Evolutionary conservation across 1,139 yeast genomes (phyloP).

Genomic region (Lipomyces yarrowii): DNA sequence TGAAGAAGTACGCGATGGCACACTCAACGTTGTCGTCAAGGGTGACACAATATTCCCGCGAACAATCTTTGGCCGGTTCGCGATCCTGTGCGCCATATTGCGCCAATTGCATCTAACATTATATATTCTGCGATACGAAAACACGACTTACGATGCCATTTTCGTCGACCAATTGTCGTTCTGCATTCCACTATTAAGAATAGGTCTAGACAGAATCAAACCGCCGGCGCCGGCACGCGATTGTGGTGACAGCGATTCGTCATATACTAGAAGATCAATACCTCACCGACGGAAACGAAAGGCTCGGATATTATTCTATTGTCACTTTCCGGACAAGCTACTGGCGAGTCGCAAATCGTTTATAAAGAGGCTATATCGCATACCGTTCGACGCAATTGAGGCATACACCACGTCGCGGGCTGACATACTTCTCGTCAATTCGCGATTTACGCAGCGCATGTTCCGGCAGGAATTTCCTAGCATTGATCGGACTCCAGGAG

Average conservation of each 20-base stretch:
- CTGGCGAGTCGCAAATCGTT: slow-evolving; percentile 62
- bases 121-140: slow-evolving; percentile 50
- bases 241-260: background rate
- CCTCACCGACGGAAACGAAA: slow-evolving; percentile 35
- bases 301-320: slow-evolving; percentile 70
- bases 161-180: slow-evolving; percentile 88
- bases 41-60: slow-evolving; percentile 84
- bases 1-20: slow-evolving; percentile 71
- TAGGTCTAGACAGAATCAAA: slow-evolving; percentile 32
- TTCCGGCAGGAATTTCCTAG: slow-evolving; percentile 64
- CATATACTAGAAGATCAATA: background rate
- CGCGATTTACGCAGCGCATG: slow-evolving; percentile 73
- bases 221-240: background rate
- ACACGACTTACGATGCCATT: slow-evolving; percentile 63
- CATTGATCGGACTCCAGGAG: slow-evolving; percentile 59
- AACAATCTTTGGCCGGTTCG: slow-evolving; percentile 61
- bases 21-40: slow-evolving; percentile 63
- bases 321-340: slow-evolving; percentile 94
- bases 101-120: slow-evolving; percentile 73
- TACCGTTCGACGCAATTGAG: slow-evolving; percentile 81
- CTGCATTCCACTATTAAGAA: slow-evolving; percentile 72
- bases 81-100: slow-evolving; percentile 78
- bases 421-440: slow-evolving; percentile 83
- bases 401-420: slow-evolving; percentile 76
- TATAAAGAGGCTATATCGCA: slow-evolving; percentile 65